A percentile compares a stretch with the other conserved stretches of the same genome.
Conservation (phyloP, 2,329 filamentous ascomycete genomes). For the Pseudopyrenochaeta lycopersici region DNA sequence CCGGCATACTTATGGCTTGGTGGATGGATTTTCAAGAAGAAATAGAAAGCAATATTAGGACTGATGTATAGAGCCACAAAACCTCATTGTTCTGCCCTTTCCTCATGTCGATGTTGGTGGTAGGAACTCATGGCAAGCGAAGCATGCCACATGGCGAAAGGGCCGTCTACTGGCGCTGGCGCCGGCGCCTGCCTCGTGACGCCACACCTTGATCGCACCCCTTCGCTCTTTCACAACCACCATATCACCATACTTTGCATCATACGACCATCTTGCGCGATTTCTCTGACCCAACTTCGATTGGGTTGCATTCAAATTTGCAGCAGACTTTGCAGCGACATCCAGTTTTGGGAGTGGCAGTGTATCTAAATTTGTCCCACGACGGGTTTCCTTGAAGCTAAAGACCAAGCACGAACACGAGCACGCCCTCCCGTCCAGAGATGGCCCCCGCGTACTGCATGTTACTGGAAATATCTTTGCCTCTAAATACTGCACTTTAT, state of each 20-base stretch:
- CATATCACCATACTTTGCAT: neutral
- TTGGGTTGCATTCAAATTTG: neutral
- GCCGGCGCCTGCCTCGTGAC: neutral
- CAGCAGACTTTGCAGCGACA: neutral
- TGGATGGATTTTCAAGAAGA: conserved; percentile 52
- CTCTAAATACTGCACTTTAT: neutral
- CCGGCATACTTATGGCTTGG: conserved; percentile 65
- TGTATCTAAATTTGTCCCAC: neutral
- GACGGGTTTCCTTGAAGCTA: neutral
- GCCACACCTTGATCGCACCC: conserved; percentile 17
- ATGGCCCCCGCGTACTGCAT: conserved; percentile 2
- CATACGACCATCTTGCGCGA: neutral
- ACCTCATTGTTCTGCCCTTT: too few relatives aligned
- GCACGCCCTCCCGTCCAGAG: neutral
- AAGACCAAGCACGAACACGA: neutral
- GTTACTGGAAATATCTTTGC: neutral
- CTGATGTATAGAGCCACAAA: too few relatives aligned
- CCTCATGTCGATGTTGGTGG: too few relatives aligned
- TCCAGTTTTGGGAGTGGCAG: neutral
- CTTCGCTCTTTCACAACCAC: neutral
- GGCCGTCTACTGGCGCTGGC: neutral
- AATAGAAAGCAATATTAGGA: too few relatives aligned
- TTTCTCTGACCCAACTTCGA: neutral
- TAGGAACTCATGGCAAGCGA: too few relatives aligned
- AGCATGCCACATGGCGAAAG: too few relatives aligned